Evolutionary conservation across 1,139 yeast species (phyloP).

Genomic region (Hyphopichia khmerensis): DNA sequence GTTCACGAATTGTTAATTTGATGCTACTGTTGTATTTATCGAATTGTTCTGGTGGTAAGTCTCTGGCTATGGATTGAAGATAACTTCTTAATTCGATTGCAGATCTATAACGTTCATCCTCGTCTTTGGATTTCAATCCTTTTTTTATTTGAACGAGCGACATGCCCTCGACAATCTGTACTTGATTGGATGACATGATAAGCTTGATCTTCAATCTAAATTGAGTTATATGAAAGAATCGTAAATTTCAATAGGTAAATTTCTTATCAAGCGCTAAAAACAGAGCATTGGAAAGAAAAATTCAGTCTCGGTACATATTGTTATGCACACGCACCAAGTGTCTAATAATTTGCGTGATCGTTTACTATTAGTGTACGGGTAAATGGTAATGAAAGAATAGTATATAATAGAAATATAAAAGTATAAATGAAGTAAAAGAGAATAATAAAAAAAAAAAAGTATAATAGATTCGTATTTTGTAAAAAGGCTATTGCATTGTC

Average conservation of each 20-base stretch:
- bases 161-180: constrained; percentile 48
- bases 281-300: background rate
- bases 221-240: background rate
- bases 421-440: background rate
- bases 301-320: background rate
- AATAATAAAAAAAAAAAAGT: background rate
- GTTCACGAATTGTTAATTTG: constrained; percentile 83
- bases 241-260: background rate
- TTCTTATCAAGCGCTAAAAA: background rate
- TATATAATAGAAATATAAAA: background rate
- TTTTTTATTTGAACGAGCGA: constrained; percentile 54
- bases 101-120: constrained; percentile 54
- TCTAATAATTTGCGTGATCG: too few species aligned
- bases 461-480: background rate
- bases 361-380: background rate
- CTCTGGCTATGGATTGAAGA: constrained; percentile 70
- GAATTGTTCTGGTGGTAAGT: constrained; percentile 73
- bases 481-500: background rate
- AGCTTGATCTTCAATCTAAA: background rate
- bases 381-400: background rate
- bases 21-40: constrained; percentile 81
- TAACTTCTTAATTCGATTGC: constrained; percentile 69
- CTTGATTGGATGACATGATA: constrained; percentile 29
- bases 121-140: constrained; percentile 50
- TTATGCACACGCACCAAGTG: background rate